Evolutionary conservation across 441 rosid genomes (phyloP).

Genomic region (Iberis amara): DNA sequence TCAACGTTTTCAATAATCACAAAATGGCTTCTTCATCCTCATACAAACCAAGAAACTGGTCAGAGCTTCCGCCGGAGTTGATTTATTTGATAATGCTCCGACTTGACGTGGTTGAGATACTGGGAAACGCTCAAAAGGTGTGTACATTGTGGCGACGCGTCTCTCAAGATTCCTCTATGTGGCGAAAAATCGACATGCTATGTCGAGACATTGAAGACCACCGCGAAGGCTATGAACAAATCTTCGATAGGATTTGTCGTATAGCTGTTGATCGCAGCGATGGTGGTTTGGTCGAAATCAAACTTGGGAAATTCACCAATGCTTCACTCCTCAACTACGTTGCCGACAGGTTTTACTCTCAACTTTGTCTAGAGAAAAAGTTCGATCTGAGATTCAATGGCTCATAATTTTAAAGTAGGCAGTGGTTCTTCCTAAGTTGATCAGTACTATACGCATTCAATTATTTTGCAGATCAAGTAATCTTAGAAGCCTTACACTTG

Average conservation of each 20-base stretch:
- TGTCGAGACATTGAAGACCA: background rate
- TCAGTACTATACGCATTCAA: no score
- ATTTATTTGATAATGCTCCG: conserved; percentile 34
- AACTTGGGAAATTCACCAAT: conserved; percentile 33
- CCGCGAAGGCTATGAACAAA: background rate
- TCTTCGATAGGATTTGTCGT: conserved; percentile 35
- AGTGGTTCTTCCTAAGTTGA: no score
- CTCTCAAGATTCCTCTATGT: conserved; percentile 47
- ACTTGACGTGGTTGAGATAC: conserved; percentile 35
- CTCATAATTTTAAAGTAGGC: no score
- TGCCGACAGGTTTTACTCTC: conserved; percentile 32
- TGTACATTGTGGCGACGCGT: conserved; percentile 42
- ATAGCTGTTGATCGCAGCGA: conserved; percentile 50
- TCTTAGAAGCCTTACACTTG: no score
- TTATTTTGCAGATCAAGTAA: no score
- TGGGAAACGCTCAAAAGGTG: conserved; percentile 43
- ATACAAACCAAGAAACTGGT: conserved; percentile 34
- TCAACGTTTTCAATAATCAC: no score
- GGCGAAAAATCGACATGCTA: conserved; percentile 46
- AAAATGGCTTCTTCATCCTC: no score
- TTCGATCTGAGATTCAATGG: no score
- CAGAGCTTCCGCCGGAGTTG: conserved; percentile 51
- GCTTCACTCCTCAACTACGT: conserved; percentile 41
- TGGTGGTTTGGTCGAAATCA: conserved; percentile 37
- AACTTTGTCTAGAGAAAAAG: no score